phyloP scores from a whole-genome alignment of 2,329 filamentous ascomycete genomes.

The Ustilaginoidea virens region DNA sequence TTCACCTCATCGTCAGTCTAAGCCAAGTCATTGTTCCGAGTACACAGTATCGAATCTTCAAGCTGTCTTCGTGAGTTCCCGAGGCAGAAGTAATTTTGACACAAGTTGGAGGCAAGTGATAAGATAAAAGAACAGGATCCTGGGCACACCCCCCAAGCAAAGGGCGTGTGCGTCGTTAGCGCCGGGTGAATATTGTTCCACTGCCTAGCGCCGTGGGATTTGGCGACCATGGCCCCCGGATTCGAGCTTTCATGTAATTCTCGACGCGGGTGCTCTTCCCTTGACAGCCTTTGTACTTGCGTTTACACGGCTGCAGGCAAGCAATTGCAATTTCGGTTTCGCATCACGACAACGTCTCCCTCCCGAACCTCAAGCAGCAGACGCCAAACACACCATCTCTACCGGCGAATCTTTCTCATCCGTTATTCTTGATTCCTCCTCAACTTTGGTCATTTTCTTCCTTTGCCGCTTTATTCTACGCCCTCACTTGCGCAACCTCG shows the following conservation, averaged over 20 bases:
- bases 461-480: background rate
- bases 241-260: conserved; percentile 22
- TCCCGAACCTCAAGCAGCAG: conserved; percentile 2
- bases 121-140: conserved; percentile 5
- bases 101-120: conserved; percentile 5
- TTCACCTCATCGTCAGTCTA: too few relatives aligned
- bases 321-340: conserved; percentile 2
- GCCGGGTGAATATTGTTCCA: conserved; percentile 21
- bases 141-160: conserved; percentile 5
- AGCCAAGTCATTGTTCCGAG: too few relatives aligned
- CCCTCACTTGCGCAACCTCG: conserved; percentile 4
- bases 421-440: background rate
- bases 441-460: background rate
- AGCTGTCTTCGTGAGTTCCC: background rate
- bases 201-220: conserved; percentile 25
- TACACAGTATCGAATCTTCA: background rate
- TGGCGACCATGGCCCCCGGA: conserved; percentile 24
- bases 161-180: conserved; percentile 5
- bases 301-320: conserved; percentile 5
- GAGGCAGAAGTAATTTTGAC: background rate
- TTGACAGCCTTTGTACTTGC: background rate
- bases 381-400: too few relatives aligned
- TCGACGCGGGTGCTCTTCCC: conserved; percentile 16
- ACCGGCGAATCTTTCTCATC: background rate
- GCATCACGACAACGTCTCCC: conserved; percentile 1